A percentile compares a stretch with the other conserved stretches of the same genome.
phyloP scores from a whole-genome alignment of 2,329 filamentous ascomycete species.

The Botrytis porri region DNA sequence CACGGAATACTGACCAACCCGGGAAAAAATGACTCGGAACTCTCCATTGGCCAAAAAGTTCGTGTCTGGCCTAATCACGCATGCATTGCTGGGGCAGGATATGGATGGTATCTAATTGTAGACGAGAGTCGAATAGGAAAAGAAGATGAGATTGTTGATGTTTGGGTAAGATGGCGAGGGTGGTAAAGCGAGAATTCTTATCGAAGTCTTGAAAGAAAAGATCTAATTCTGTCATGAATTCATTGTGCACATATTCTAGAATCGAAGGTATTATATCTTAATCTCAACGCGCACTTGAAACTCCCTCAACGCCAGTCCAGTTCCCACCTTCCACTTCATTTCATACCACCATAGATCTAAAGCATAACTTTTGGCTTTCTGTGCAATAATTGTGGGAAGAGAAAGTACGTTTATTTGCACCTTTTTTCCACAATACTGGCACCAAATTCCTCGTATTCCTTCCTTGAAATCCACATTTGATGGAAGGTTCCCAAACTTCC shows the following conservation, averaged over 20 bases:
- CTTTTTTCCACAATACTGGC: constrained; percentile 88
- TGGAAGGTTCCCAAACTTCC: constrained; percentile 96
- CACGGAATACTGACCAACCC: constrained; percentile 69
- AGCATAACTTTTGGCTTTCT: constrained; percentile 21
- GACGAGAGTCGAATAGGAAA: constrained; percentile 56
- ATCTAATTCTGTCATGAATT: background rate
- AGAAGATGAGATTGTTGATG: constrained; percentile 65
- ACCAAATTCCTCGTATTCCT: constrained; percentile 97
- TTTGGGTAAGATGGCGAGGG: constrained; percentile 69
- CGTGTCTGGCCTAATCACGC: constrained; percentile 78
- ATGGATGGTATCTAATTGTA: constrained; percentile 71
- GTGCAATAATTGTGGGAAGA: background rate
- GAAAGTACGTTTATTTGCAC: constrained; percentile 66
- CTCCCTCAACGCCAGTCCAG: constrained; percentile 18
- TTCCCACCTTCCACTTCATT: background rate
- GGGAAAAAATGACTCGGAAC: constrained; percentile 44
- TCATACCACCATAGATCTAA: background rate
- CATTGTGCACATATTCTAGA: constrained; percentile 9
- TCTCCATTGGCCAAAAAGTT: constrained; percentile 64
- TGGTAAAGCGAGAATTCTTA: constrained; percentile 50
- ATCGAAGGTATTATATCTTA: constrained; percentile 21
- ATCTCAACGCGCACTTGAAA: constrained; percentile 15
- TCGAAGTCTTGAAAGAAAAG: background rate
- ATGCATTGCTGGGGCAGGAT: constrained; percentile 70
- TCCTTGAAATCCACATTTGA: constrained; percentile 98